Evolutionary conservation across 169 alveolate species (phyloP).

Genomic region (Sarcocystis neurona): DNA sequence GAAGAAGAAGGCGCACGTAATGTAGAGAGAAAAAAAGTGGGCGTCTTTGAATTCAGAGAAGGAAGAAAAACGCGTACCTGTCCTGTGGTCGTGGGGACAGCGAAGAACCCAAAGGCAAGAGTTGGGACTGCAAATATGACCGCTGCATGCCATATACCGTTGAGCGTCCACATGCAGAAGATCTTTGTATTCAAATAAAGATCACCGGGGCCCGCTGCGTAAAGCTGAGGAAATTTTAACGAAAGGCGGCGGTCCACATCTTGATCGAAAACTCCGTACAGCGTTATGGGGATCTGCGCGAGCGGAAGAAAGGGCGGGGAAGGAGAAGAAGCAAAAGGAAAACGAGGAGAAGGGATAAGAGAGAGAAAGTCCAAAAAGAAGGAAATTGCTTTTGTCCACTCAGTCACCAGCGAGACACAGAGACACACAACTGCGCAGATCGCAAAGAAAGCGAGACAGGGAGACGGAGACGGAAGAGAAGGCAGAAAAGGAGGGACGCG

Average conservation of each 20-base stretch:
- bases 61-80: neutral
- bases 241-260: constrained; percentile 38
- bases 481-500: neutral
- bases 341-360: neutral
- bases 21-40: neutral
- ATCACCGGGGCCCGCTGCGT: constrained; percentile 26
- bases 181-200: constrained; percentile 7
- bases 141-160: constrained; percentile 73
- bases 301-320: neutral
- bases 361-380: neutral
- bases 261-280: constrained; percentile 59
- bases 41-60: neutral
- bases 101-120: constrained; percentile 10
- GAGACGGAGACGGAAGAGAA: neutral
- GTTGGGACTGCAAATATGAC: constrained; percentile 66
- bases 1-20: neutral
- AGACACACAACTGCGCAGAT: too few relatives aligned
- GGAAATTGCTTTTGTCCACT: neutral
- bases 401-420: too few relatives aligned
- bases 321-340: neutral
- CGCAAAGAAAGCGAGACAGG: too few relatives aligned
- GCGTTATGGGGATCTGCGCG: constrained; percentile 40
- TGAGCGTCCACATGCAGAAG: constrained; percentile 66
- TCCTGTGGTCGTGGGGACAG: constrained; percentile 15
- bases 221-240: constrained; percentile 39